Evolutionary conservation across 495 filamentous ascomycete species (phyloP).

Genomic region (Talaromyces wortmannii): DNA sequence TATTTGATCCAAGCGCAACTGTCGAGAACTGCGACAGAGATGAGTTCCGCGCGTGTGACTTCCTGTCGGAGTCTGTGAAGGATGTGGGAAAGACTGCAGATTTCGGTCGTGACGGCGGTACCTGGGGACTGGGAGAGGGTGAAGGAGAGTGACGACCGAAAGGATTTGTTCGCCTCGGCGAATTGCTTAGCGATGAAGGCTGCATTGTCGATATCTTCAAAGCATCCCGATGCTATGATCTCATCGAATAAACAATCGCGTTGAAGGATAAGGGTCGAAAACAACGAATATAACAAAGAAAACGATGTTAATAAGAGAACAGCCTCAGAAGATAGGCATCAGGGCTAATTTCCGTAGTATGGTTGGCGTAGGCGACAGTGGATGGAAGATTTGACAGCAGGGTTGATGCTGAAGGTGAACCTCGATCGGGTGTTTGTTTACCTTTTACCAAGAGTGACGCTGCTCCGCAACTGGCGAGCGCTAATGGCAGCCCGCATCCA

Average conservation of each 20-base stretch:
- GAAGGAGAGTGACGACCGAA: constrained; percentile 63
- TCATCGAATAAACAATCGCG: neutral
- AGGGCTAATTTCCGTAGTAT: too few relatives aligned
- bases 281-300: constrained; percentile 1
- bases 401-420: neutral
- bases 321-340: too few relatives aligned
- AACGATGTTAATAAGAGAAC: neutral
- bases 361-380: neutral
- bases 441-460: constrained; percentile 4
- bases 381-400: neutral
- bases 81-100: constrained; percentile 63
- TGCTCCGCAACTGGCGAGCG: constrained; percentile 1
- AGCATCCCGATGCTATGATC: neutral
- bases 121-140: constrained; percentile 44
- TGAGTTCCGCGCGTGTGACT: constrained; percentile 49
- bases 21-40: constrained; percentile 45
- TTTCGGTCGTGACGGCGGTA: constrained; percentile 52
- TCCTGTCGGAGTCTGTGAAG: constrained; percentile 24
- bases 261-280: neutral
- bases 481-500: neutral
- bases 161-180: constrained; percentile 66
- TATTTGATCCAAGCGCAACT: constrained; percentile 13
- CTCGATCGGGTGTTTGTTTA: constrained; percentile 4
- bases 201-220: constrained; percentile 22
- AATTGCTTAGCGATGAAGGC: constrained; percentile 37